Percentiles rank a stretch among this genome's conserved stretches.
These are phyloP conservation scores for Auriscalpium orientale DNA, from an alignment of 768 basidiomycete genomes.

Conservation along the genomic window DNA sequence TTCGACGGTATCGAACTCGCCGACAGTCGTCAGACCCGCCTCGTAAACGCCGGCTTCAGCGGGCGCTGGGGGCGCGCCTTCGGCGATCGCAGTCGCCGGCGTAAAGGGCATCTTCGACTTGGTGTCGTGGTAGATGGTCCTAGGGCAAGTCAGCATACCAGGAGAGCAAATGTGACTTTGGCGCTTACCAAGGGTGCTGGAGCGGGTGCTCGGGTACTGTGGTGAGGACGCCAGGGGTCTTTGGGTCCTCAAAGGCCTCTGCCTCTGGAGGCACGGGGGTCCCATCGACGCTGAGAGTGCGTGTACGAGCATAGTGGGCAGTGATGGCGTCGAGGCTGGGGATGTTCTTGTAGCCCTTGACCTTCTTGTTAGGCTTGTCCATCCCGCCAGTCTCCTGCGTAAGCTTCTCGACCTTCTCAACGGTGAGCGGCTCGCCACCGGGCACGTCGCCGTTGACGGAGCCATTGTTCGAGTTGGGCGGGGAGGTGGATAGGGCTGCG, in stretches of 20 bases:
- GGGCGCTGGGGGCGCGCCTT: conserved; percentile 23
- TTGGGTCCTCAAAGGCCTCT: conserved; percentile 75
- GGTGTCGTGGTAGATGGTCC: conserved; percentile 88
- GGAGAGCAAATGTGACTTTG: not conserved
- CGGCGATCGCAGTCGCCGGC: conserved; percentile 29
- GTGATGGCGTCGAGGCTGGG: conserved; percentile 83
- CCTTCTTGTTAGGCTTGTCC: conserved; percentile 19
- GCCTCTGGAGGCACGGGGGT: conserved; percentile 67
- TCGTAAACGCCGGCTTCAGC: conserved; percentile 75
- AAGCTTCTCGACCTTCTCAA: conserved; percentile 58
- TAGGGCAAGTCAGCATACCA: conserved; percentile 21
- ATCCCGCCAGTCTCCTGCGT: conserved; percentile 41
- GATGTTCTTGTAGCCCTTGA: conserved; percentile 79
- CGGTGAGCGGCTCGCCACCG: conserved; percentile 49
- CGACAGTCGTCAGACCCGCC: conserved; percentile 78
- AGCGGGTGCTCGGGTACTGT: conserved; percentile 75
- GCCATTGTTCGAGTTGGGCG: conserved; percentile 34
- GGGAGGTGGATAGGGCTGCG: conserved; percentile 39
- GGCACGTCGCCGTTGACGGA: conserved; percentile 27
- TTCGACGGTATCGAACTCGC: conserved; percentile 87
- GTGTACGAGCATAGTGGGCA: conserved; percentile 63
- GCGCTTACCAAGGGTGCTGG: conserved; percentile 67
- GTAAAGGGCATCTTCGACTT: conserved; percentile 65
- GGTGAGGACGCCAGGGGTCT: conserved; percentile 67
- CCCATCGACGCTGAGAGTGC: conserved; percentile 51